Percentiles rank a stretch among this genome's conserved stretches.
phyloP scores from a whole-genome alignment of 192 early-diverging fungal species.

The Geranomyces michiganensis region DNA sequence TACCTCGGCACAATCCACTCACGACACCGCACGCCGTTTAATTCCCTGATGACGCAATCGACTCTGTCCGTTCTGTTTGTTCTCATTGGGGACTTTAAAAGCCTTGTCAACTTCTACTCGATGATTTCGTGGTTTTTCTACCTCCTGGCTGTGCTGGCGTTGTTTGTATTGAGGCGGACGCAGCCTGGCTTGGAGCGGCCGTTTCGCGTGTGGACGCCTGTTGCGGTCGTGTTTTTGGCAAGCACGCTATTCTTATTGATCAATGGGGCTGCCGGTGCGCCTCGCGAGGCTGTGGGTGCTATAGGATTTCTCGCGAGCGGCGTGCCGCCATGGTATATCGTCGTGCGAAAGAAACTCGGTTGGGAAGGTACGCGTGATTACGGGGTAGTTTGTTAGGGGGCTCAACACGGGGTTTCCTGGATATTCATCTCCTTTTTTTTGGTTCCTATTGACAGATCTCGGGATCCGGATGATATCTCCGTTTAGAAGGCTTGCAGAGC shows the following conservation, averaged over 20 bases:
- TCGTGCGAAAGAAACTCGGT: constrained; percentile 18
- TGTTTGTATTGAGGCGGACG: constrained; percentile 65
- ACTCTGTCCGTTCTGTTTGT: constrained; percentile 65
- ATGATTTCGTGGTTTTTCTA: constrained; percentile 77
- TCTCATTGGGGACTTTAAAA: constrained; percentile 64
- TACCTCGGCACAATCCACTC: constrained; percentile 67
- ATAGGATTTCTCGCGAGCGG: constrained; percentile 35
- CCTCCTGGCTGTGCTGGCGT: constrained; percentile 65
- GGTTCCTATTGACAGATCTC: neutral
- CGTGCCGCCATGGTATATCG: constrained; percentile 31
- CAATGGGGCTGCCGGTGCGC: constrained; percentile 42
- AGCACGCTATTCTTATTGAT: constrained; percentile 61
- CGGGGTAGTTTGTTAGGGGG: neutral
- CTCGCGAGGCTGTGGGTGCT: constrained; percentile 33
- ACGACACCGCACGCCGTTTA: constrained; percentile 63
- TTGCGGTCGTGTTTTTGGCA: constrained; percentile 68
- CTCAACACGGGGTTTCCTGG: too few relatives aligned
- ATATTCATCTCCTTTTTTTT: constrained; percentile 6
- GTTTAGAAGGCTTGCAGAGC: neutral
- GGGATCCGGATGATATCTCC: neutral
- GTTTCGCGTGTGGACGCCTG: constrained; percentile 68
- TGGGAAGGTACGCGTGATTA: constrained; percentile 32
- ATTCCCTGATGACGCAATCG: constrained; percentile 68
- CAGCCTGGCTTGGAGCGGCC: constrained; percentile 72
- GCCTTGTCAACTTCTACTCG: constrained; percentile 76